These are phyloP conservation scores for Phenoliferia sp. DNA, from an alignment of 1,284 basidiomycete genomes.

Conservation along the genomic window DNA sequence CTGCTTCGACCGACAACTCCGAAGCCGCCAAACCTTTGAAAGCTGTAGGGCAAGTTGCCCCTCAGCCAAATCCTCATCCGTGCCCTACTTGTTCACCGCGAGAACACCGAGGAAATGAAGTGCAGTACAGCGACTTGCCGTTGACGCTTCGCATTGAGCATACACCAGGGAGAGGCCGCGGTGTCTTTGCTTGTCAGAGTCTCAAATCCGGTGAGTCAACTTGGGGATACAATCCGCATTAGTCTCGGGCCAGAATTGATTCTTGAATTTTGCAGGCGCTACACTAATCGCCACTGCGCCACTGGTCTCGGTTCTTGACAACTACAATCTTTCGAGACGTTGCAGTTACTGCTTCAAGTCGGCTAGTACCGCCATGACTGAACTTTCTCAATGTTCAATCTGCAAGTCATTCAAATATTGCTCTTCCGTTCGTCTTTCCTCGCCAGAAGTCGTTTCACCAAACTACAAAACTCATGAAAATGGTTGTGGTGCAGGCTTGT, in stretches of 20 bases:
- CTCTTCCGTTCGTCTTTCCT: conserved; percentile 50
- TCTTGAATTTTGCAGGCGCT: conserved; percentile 49
- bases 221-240: background rate
- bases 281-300: conserved; percentile 56
- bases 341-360: conserved; percentile 63
- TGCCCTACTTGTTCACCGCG: background rate
- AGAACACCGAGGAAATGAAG: background rate
- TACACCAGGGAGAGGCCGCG: conserved; percentile 11
- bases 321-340: conserved; percentile 54
- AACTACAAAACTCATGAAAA: no score
- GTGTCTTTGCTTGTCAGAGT: background rate
- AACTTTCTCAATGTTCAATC: conserved; percentile 51
- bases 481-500: conserved; percentile 54
- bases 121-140: conserved; percentile 11
- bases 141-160: conserved; percentile 2
- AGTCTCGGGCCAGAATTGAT: background rate
- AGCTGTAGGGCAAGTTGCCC: background rate
- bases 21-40: background rate
- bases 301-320: conserved; percentile 62
- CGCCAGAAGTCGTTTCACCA: conserved; percentile 26
- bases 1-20: background rate
- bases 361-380: background rate
- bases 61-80: background rate
- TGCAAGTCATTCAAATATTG: conserved; percentile 71
- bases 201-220: conserved; percentile 1